Evolutionary conservation across 2,329 filamentous ascomycete species (phyloP).

Genomic region (Fusarium redolens): DNA sequence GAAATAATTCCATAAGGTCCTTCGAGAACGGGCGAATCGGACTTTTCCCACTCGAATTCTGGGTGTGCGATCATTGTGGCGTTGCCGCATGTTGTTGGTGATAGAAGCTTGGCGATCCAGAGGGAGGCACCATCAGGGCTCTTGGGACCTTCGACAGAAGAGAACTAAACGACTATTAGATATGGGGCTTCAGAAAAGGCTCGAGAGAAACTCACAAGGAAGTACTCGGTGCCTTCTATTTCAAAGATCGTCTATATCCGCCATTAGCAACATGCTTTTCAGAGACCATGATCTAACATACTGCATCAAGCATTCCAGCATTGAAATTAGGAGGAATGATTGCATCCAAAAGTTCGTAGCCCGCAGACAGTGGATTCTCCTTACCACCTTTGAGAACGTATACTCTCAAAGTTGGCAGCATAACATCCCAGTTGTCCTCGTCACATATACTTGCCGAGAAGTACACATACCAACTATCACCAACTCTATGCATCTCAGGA

Average conservation of each 20-base stretch:
- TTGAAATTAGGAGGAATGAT: neutral
- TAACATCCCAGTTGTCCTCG: neutral
- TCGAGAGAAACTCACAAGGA: neutral
- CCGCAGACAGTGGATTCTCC: neutral
- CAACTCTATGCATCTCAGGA: neutral
- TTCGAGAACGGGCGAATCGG: neutral
- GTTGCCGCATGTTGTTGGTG: neutral
- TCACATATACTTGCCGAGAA: constrained; percentile 1
- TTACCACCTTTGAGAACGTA: neutral
- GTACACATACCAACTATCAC: neutral
- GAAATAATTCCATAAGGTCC: neutral
- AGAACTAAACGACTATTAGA: neutral
- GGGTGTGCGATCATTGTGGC: neutral
- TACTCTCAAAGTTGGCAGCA: neutral
- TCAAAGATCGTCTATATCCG: neutral
- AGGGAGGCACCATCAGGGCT: neutral
- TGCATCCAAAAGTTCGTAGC: neutral
- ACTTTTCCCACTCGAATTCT: neutral
- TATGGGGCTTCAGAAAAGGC: neutral
- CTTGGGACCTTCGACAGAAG: neutral
- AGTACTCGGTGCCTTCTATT: neutral
- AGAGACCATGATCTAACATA: neutral
- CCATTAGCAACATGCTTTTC: too few relatives aligned
- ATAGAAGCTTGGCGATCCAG: neutral
- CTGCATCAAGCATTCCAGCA: neutral